These are phyloP conservation scores for Pterocarpus macrocarpus DNA, from an alignment of 306 rosid genomes.

Conservation along the genomic window DNA sequence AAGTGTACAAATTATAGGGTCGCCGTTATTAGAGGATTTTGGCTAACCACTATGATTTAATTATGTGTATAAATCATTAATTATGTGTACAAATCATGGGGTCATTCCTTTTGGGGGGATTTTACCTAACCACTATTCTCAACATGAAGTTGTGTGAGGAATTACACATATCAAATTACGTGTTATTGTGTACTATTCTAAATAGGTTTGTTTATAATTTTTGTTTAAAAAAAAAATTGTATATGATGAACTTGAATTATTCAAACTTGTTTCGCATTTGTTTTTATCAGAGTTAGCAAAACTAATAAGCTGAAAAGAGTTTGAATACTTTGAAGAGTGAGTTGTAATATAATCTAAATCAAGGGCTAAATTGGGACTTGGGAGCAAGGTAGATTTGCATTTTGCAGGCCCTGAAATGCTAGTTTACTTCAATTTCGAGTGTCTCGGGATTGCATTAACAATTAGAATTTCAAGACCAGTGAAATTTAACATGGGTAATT, in stretches of 20 bases:
- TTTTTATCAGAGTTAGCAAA: neutral
- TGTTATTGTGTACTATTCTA: no score
- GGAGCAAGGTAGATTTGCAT: neutral
- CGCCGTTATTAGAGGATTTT: no score
- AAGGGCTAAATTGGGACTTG: neutral
- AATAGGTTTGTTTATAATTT: neutral
- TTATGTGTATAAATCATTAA: neutral
- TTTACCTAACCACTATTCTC: neutral
- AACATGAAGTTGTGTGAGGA: neutral
- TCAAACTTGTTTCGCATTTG: neutral
- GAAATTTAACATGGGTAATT: constrained; percentile 6
- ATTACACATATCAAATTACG: no score
- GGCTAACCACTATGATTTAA: no score
- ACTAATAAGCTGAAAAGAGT: neutral
- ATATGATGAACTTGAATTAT: neutral
- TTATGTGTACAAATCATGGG: neutral
- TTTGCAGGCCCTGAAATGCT: neutral
- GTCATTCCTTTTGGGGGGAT: neutral
- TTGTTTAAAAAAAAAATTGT: neutral
- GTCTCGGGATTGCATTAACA: neutral
- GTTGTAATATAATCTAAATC: neutral
- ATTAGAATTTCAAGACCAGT: neutral
- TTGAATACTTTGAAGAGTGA: neutral
- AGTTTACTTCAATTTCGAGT: neutral
- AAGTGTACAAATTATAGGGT: no score